Conservation (phyloP, 768 basidiomycete genomes). For the Mycena capillaripes region DNA sequence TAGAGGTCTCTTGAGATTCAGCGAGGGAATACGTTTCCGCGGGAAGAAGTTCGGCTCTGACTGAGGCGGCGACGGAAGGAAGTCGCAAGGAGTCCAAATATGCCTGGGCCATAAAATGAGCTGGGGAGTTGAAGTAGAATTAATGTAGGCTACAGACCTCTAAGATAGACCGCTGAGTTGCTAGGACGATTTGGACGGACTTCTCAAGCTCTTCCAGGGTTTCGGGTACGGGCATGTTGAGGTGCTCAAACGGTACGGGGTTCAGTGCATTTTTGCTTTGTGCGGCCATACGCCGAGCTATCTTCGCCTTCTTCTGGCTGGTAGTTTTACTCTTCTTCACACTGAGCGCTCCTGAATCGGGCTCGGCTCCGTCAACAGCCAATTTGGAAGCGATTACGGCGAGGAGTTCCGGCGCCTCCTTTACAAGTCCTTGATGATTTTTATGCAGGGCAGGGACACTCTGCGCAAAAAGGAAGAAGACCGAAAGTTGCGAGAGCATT, state of each 20-base stretch:
- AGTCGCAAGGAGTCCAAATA: constrained; percentile 31
- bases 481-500: constrained; percentile 13
- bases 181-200: constrained; percentile 13
- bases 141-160: neutral
- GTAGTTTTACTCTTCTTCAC: constrained; percentile 26
- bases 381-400: neutral
- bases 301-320: constrained; percentile 47
- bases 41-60: constrained; percentile 17
- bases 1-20: neutral
- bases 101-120: neutral
- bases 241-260: constrained; percentile 42
- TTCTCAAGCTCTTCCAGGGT: constrained; percentile 9
- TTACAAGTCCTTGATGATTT: constrained; percentile 19
- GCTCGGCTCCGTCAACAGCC: neutral
- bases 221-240: constrained; percentile 21
- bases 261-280: constrained; percentile 39
- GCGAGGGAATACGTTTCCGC: neutral
- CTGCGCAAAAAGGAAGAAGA: constrained; percentile 22
- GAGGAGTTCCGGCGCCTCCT: constrained; percentile 24
- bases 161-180: constrained; percentile 28
- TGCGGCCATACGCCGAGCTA: constrained; percentile 24
- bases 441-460: neutral
- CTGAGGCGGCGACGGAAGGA: constrained; percentile 15
- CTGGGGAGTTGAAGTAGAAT: neutral
- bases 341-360: neutral